Evolutionary conservation across 169 alveolate species (phyloP).

Genomic region (Eimeria mitis): DNA sequence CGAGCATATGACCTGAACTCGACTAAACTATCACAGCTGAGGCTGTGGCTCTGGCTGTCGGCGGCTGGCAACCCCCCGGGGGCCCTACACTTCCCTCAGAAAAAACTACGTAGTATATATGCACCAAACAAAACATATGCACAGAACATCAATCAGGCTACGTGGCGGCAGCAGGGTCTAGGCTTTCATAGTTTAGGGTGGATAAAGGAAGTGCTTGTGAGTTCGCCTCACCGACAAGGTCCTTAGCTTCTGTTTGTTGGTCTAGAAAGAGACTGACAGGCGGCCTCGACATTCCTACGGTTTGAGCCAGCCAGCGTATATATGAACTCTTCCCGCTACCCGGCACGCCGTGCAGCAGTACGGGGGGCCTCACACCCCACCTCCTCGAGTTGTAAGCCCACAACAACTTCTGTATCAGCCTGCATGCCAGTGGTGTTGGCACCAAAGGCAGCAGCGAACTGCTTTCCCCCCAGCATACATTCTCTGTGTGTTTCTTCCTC

Average conservation of each 20-base stretch:
- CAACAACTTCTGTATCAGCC: conserved; percentile 21
- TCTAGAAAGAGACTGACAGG: conserved; percentile 71
- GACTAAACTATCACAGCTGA: not conserved
- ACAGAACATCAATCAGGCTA: not conserved
- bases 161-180: not conserved
- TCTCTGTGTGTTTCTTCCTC: not conserved
- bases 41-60: not conserved
- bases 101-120: not conserved
- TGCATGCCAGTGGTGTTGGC: conserved; percentile 41
- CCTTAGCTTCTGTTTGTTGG: conserved; percentile 76
- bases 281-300: conserved; percentile 23
- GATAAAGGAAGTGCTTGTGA: not conserved
- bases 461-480: not conserved
- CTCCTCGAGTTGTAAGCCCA: conserved; percentile 48
- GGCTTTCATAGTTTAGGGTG: not conserved
- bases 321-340: conserved; percentile 72
- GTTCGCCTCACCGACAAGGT: conserved; percentile 61
- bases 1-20: too few relatives aligned
- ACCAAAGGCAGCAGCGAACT: conserved; percentile 34
- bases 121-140: not conserved
- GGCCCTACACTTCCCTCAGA: not conserved
- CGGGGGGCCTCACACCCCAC: conserved; percentile 69
- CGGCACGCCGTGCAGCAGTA: conserved; percentile 73
- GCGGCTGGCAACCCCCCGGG: not conserved
- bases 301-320: conserved; percentile 61